Conservation (phyloP, 225 moss, liverwort and hornwort genomes). For the Rhytidiadelphus loreus region DNA sequence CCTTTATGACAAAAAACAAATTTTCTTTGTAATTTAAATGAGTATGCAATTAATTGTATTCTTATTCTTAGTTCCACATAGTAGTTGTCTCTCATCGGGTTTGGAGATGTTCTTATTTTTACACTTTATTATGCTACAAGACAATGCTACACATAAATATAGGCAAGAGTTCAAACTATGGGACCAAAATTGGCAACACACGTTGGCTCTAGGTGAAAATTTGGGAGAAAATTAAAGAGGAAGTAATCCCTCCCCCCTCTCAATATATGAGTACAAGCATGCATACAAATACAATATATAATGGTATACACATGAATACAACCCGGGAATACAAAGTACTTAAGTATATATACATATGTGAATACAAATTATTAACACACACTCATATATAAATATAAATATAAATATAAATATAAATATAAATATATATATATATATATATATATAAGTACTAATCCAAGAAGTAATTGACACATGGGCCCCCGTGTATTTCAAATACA, state of each 20-base stretch:
- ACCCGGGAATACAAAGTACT: too few species aligned
- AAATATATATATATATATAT: too few species aligned
- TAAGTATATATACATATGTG: too few species aligned
- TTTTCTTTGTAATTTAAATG: neutral
- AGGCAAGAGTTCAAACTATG: neutral
- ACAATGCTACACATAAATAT: too few species aligned
- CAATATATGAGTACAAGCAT: neutral
- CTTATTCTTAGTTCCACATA: neutral
- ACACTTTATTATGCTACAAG: neutral
- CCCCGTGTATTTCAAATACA: neutral
- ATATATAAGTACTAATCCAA: neutral
- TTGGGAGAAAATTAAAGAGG: neutral
- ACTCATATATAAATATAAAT: too few species aligned
- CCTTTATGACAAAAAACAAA: neutral
- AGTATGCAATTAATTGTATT: neutral
- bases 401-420: too few species aligned
- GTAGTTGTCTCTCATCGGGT: neutral
- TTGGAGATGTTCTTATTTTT: neutral
- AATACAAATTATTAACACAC: too few species aligned
- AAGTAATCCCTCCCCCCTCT: neutral
- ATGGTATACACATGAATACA: too few species aligned
- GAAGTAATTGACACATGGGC: too few species aligned
- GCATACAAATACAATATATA: too few species aligned
- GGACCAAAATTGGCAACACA: neutral
- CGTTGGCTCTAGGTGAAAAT: fast-evolving